Evolutionary conservation across 768 basidiomycete species (phyloP), one percentile per base, ranked within the genome.

Genomic region (Pulveroboletus sp.): DNA sequence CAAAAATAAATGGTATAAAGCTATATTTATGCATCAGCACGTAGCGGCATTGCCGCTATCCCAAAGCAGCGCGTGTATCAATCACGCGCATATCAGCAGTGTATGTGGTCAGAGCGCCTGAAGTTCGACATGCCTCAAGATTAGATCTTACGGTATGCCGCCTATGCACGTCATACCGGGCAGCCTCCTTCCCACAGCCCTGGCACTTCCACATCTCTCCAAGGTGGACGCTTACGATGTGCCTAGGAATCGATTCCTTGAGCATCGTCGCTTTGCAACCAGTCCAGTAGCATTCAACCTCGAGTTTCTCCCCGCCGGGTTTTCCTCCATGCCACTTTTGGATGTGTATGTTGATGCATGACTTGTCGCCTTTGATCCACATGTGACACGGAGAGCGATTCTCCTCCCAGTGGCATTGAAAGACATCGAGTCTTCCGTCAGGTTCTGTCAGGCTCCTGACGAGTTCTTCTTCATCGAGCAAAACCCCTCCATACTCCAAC

Each of bases 171-270:
- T 62, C 61, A 5, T 35, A 39, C 29, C 58, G 53, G 6, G 29
- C 21, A 20, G 47, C 25, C 31, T 35, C 40, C 23, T 60, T 51
- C 23, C 49, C 33, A 2, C 62, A 66, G 0, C 44, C 42, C 24
- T 8, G 29, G n/a, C 61, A 60, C 14, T 44, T n/a, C 53, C 46
- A 56, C 24, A 46, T 45, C 41, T 61, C 49, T 10, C 27, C 47
- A 0, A 63, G 43, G 19, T 66, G 64, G 19, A 37, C 13, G 19
- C 36, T 37, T 12, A 37, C 19, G 13, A 37, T 37, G 36, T 37
- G 36, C 19, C 64, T 45, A 2, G 39, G 21, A 4, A 63, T 40
- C 17, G 58, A 64, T 25, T 63, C 64, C 35, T 63, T 66, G 6
- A 47, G 17, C 58, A 65, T 65, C 2, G 4, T 34, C 38, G 45